Evolutionary conservation across 495 filamentous ascomycete genomes (phyloP), one percentile per base, ranked within the genome.

Genomic region (Penicillium paradoxum): DNA sequence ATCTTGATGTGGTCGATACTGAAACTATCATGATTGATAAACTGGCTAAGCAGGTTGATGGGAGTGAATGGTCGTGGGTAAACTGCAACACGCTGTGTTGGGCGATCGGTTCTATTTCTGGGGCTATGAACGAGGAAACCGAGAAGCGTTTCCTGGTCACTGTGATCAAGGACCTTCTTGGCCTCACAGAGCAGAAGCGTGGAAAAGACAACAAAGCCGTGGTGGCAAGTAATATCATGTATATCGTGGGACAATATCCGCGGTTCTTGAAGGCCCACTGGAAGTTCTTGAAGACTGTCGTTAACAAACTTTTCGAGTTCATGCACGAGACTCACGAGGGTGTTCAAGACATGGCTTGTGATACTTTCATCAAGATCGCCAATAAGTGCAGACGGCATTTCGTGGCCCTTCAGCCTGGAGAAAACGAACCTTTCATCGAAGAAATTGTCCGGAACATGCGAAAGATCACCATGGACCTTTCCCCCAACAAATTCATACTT

Each of bases 261-360:
- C 88, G 93, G 24, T 98, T 98, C 73, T 73, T 98, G 59, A 98
- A 98, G 70, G 93, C 93, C 0, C 93, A 98, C 67, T 98, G 93
- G 93, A 98, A 98, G 69, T 99, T 99, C 74, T 73, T 99, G 59
- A 99, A 99, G 81, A 99, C 93, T 6, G 93, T 99, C 18, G 93
- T 99, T 58, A 99, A 97, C 74, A 99, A 99, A 74, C 82, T 99
- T 11, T 99, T 99, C 61, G 93, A 99, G 71, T 99, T 99, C 65
- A 99, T 99, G 93, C 93, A 99, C 70, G 93, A 99, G 66, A 97
- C 93, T 4, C 93, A 99, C 65, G 93, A 99, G 81, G 93, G 91
- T 74, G 93, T 99, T 42, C 93, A 99, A 74, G 93, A 99, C 66
- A 99, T 99, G 93, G 93, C 93, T 57, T 99, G 93, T 60, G 93